phyloP scores from a whole-genome alignment of 1,284 basidiomycete species.

The Ceratobasidium sp. region DNA sequence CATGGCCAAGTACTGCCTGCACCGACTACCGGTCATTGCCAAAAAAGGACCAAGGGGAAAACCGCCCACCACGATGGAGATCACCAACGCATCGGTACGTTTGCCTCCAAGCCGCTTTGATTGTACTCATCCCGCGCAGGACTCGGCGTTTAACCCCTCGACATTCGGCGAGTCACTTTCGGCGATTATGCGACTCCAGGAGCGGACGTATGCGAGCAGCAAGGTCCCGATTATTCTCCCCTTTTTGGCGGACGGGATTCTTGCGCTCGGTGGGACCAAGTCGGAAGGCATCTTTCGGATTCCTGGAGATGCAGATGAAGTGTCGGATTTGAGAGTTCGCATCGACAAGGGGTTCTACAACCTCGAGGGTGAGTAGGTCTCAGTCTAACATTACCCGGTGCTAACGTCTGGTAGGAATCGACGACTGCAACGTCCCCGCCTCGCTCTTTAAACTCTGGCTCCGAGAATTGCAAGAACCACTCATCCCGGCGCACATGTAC shows the following conservation, averaged over 20 bases:
- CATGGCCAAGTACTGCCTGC: slow-evolving; percentile 86
- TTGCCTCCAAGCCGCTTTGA: too few species aligned
- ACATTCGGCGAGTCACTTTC: slow-evolving; percentile 90
- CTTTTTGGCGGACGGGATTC: slow-evolving; percentile 88
- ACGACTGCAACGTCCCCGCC: slow-evolving; percentile 86
- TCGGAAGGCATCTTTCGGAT: slow-evolving; percentile 90
- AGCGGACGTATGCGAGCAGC: slow-evolving; percentile 79
- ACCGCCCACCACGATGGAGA: slow-evolving; percentile 77
- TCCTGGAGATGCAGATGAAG: slow-evolving; percentile 83
- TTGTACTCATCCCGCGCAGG: too few species aligned
- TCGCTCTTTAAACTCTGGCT: slow-evolving; percentile 91
- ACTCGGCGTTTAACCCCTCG: slow-evolving; percentile 91
- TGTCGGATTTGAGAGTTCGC: slow-evolving; percentile 82
- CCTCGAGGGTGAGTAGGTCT: slow-evolving; percentile 60
- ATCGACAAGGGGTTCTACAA: slow-evolving; percentile 92
- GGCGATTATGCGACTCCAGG: slow-evolving; percentile 81
- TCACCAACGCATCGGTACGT: slow-evolving; percentile 83
- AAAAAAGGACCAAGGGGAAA: slow-evolving; percentile 85
- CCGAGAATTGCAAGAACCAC: slow-evolving; percentile 84
- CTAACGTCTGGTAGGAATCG: slow-evolving; percentile 68
- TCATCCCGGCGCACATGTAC: slow-evolving; percentile 85
- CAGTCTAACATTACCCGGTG: too few species aligned
- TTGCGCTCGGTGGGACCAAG: slow-evolving; percentile 82
- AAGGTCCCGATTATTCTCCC: slow-evolving; percentile 90
- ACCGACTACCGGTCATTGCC: slow-evolving; percentile 71